Conservation (phyloP, 2,329 filamentous ascomycete genomes). For the Seiridium unicorne region DNA sequence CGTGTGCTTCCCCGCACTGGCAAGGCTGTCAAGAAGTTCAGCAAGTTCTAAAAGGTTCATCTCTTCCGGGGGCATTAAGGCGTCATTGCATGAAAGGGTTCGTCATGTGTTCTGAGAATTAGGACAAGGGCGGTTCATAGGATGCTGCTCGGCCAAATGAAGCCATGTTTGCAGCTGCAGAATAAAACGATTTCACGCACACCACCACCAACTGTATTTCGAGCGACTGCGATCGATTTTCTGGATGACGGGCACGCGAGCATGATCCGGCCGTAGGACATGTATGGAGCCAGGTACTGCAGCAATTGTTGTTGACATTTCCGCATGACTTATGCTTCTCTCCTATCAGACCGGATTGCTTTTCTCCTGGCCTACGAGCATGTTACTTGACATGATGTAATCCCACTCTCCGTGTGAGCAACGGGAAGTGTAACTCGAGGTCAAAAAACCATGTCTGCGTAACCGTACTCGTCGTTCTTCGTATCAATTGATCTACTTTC, state of each 20-base stretch:
- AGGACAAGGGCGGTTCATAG: constrained; percentile 32
- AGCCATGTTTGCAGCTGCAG: constrained; percentile 29
- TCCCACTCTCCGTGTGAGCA: neutral
- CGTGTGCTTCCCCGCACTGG: constrained; percentile 96
- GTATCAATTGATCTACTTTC: too few species aligned
- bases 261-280: neutral
- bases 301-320: neutral
- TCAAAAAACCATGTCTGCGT: too few species aligned
- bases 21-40: constrained; percentile 97
- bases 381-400: neutral
- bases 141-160: constrained; percentile 29
- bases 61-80: constrained; percentile 51
- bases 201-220: neutral
- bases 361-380: neutral
- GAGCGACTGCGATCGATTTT: neutral
- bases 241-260: neutral
- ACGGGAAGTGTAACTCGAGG: neutral
- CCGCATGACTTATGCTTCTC: too few species aligned
- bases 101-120: constrained; percentile 35
- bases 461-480: too few species aligned
- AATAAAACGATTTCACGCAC: constrained; percentile 24
- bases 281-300: neutral
- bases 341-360: neutral
- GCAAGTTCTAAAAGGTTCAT: constrained; percentile 82
- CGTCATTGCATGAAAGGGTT: constrained; percentile 47